Base-by-base conservation (phyloP, 495 filamentous ascomycete genomes). In the Immersiella caudata region DNA sequence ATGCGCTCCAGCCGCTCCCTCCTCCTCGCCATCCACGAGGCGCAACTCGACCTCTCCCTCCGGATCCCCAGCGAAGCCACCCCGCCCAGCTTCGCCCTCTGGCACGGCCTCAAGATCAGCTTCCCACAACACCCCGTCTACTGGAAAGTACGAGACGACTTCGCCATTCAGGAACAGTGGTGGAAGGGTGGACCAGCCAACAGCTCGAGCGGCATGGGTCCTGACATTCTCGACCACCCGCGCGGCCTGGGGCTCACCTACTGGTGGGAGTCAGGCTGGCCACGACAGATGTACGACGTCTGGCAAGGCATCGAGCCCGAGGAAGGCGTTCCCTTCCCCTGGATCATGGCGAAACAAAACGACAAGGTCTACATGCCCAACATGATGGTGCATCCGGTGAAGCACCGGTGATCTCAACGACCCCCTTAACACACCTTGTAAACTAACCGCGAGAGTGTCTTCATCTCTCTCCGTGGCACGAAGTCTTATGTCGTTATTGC, bases 71-170 rank as follows among this genome's bases (percentile, higher is more conserved):
- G 70, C 55, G 79, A 80, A 68, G 79, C 79, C 1, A 80, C 79
- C 0, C 73, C 76, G 2, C 67, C 75, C n/a, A 74, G 67, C 68
- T 80, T 79, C 46, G 79, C 79, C 14, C 68, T 80, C 7, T 80
- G 78, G 78, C 76, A 80, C 67, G 79, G 79, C 21, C 69, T 80
- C 40, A 80, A 80, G 72, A 59, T 80, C 36, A 73, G 71, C 57
- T 77, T 76, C 68, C 76, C 76, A 18, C 79, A 78, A 52, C 71
- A 75, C 24, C 79, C 79, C 18, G 68, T 76, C 0, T 80, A 71
- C 68, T 72, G 70, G 62, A 60, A 68, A 29, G 64, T 63, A 4
- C 33, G 36, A 29, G 63, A 71, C 27, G 69, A 79, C 54, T 60
- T 50, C 55, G 65, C 62, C 60, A 60, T 61, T 12, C 66, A 68